These are phyloP conservation scores for Saccharomyces eubayanus DNA, from an alignment of 805 yeast genomes.

Conservation along the genomic window DNA sequence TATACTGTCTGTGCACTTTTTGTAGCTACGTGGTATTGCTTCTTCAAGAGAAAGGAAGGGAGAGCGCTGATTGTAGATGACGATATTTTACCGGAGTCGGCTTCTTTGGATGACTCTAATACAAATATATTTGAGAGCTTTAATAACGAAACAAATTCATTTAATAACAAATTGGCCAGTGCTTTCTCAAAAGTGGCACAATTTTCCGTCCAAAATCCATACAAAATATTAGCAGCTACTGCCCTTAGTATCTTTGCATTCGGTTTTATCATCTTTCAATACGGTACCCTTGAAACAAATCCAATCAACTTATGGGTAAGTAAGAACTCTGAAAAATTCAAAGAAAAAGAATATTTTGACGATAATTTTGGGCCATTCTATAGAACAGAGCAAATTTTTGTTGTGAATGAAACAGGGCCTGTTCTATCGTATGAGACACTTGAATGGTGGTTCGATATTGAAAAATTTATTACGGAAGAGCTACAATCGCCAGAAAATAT, in stretches of 20 bases:
- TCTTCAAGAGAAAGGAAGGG: constrained; percentile 15
- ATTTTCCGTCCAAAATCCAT: constrained; percentile 57
- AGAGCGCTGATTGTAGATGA: constrained; percentile 19
- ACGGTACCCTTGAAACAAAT: constrained; percentile 58
- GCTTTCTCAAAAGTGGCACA: constrained; percentile 45
- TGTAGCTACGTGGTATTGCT: constrained; percentile 11
- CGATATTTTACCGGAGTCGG: background rate
- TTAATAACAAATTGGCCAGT: constrained; percentile 13
- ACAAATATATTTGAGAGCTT: background rate
- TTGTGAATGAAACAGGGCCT: constrained; percentile 60
- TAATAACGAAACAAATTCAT: background rate
- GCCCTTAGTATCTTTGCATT: constrained; percentile 25
- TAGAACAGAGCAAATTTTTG: constrained; percentile 74
- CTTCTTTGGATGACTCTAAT: background rate
- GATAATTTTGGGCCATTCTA: constrained; percentile 85
- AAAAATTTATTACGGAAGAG: constrained; percentile 40
- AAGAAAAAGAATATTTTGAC: constrained; percentile 65
- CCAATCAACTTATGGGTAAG: constrained; percentile 91
- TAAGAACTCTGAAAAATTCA: constrained; percentile 57
- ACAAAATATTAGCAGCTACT: constrained; percentile 39
- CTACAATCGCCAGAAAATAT: constrained; percentile 26
- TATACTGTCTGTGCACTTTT: constrained; percentile 32
- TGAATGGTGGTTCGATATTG: constrained; percentile 86
- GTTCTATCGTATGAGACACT: constrained; percentile 63
- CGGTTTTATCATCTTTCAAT: constrained; percentile 35